Evolutionary conservation across 2,329 filamentous ascomycete genomes (phyloP), one percentile per base, ranked within the genome.

Genomic region (Fusarium nelsonii): DNA sequence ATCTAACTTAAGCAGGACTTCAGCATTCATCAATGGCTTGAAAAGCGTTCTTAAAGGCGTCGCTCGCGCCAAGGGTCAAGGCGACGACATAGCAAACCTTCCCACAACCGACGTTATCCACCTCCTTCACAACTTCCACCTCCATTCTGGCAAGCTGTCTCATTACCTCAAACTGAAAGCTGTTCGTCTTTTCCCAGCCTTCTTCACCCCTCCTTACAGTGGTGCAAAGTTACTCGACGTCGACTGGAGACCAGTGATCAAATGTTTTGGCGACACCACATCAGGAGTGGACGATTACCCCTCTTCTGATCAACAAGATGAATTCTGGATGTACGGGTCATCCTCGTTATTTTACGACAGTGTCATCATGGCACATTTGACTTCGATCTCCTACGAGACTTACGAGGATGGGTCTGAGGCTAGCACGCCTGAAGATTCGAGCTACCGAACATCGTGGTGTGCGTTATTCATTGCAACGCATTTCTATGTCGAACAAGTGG

Each of bases 161-260:
- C 61, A 65, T 0, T 4, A 26, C 0, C 39, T 65, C n/a, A 65
- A 60, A 3, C 55, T 65, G 5, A 65, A 61, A 5, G 54, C 54
- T 2, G 40, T 65, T 20, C 54, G 63, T 1, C 10, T 65, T 3
- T 65, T 65, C 7, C 63, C 63, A 4, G 44, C 46, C 15, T 65
- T 65, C 34, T 66, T 65, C 3, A 43, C 46, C 2, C 40, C 36
- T 1, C 49, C 62, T 1, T 6, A 48, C 3, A 49, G 26, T 1
- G 55, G 62, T 0, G 34, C 44, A 28, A 30, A 26, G 4, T 16
- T 65, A 4, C 32, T 30, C 1, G 39, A 65, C 1, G 26, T 65
- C 6, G 11, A 46, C 7, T 34, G 20, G 11, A 26, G n/a, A 2
- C 30, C n/a, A 14, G 15, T 66, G 3, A 30, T 65, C 0, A 16